phyloP scores from a whole-genome alignment of 345 rosid genomes.

The Rhodamnia argentea region DNA sequence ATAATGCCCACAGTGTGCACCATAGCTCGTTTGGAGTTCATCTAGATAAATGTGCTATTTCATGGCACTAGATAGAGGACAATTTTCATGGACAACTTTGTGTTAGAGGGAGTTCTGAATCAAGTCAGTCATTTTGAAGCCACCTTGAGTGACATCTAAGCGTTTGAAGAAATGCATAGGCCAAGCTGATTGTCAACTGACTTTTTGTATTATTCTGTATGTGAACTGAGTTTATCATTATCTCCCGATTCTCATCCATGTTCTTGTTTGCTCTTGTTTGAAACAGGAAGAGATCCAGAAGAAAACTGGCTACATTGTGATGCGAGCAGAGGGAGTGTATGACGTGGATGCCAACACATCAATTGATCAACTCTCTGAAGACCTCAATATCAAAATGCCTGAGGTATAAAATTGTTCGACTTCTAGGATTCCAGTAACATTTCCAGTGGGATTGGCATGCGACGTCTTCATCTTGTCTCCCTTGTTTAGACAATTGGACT shows the following conservation, averaged over 20 bases:
- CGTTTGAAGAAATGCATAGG: neutral
- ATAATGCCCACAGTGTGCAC: neutral
- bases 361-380: conserved; percentile 93
- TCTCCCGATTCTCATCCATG: neutral
- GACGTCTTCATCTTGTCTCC: neutral
- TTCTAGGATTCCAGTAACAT: neutral
- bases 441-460: neutral
- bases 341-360: conserved; percentile 98
- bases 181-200: neutral
- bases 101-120: neutral
- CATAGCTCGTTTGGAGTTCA: neutral
- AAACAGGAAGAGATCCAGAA: conserved; percentile 95
- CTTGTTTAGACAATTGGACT: neutral
- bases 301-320: conserved; percentile 94
- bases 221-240: neutral
- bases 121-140: neutral
- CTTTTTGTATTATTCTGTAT: neutral
- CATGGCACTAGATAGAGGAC: neutral
- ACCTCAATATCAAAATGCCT: conserved; percentile 86
- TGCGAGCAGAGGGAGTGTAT: conserved; percentile 90
- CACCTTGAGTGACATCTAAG: neutral
- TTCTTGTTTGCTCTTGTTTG: conserved; percentile 3
- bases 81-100: neutral
- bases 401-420: conserved; percentile 38
- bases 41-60: neutral